Percentiles rank a stretch among this genome's conserved stretches.
Conservation (phyloP, 1,284 basidiomycete species). For the Heterobasidion annosum region DNA sequence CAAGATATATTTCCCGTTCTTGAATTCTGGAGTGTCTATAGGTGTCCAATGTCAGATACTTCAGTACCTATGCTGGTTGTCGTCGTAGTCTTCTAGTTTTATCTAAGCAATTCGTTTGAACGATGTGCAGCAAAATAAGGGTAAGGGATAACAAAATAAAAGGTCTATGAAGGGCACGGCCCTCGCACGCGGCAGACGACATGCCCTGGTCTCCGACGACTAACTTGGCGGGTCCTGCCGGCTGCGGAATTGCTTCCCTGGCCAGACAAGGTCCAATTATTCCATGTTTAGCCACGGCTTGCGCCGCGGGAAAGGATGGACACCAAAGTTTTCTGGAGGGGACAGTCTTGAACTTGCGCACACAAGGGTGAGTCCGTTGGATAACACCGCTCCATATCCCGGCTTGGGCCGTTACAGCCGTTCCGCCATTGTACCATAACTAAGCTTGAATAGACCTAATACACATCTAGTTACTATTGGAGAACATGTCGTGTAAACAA, state of each 20-base stretch:
- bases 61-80: no score
- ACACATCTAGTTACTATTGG: no score
- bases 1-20: no score
- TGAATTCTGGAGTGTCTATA: no score
- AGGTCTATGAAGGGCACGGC: slow-evolving; percentile 71
- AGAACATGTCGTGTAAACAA: no score
- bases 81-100: no score
- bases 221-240: slow-evolving; percentile 77
- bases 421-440: slow-evolving; percentile 38
- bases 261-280: slow-evolving; percentile 74
- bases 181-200: slow-evolving; percentile 72
- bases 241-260: slow-evolving; percentile 88
- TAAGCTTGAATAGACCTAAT: neutral
- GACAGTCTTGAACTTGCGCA: slow-evolving; percentile 82
- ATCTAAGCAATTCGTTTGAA: no score
- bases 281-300: slow-evolving; percentile 59
- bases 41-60: no score
- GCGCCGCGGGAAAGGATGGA: slow-evolving; percentile 52
- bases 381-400: slow-evolving; percentile 66
- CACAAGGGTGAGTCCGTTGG: slow-evolving; percentile 54
- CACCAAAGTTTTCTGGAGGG: slow-evolving; percentile 88
- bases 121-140: neutral
- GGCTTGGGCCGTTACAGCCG: slow-evolving; percentile 73
- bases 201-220: slow-evolving; percentile 77
- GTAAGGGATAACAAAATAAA: slow-evolving; percentile 25